Conservation (phyloP, 176 grass and related monocot genomes). For the Alloteropsis semialata region DNA sequence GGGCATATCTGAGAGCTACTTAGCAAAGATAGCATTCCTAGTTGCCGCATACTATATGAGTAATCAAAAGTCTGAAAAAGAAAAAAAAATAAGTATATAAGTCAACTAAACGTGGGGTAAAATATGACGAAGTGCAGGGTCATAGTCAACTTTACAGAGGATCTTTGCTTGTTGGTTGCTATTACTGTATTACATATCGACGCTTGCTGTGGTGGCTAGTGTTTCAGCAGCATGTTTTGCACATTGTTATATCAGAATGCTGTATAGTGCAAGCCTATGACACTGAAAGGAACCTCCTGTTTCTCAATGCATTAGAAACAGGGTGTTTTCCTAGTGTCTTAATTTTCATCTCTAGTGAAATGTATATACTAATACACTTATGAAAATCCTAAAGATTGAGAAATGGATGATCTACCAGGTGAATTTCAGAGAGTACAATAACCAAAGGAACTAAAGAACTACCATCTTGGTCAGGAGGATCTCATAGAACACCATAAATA, state of each 20-base stretch:
- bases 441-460: background rate
- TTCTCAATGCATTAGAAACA: background rate
- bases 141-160: background rate
- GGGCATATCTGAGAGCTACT: background rate
- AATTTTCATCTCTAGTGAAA: background rate
- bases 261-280: background rate
- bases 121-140: background rate
- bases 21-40: background rate
- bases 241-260: background rate
- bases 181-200: background rate
- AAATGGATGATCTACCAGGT: constrained; percentile 4
- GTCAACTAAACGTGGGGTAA: background rate
- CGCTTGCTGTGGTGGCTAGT: background rate
- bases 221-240: background rate
- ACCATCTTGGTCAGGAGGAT: background rate
- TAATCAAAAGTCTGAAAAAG: background rate
- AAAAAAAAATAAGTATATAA: too few species aligned
- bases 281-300: background rate
- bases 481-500: background rate
- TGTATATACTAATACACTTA: background rate
- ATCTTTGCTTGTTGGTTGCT: background rate
- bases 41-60: background rate
- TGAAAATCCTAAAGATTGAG: background rate
- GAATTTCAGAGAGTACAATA: background rate
- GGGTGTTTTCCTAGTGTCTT: background rate